A percentile compares a stretch with the other conserved stretches of the same genome.
Evolutionary conservation across 352 stramenopile genomes (phyloP).

Genomic region (Aphanomyces cochlioides): DNA sequence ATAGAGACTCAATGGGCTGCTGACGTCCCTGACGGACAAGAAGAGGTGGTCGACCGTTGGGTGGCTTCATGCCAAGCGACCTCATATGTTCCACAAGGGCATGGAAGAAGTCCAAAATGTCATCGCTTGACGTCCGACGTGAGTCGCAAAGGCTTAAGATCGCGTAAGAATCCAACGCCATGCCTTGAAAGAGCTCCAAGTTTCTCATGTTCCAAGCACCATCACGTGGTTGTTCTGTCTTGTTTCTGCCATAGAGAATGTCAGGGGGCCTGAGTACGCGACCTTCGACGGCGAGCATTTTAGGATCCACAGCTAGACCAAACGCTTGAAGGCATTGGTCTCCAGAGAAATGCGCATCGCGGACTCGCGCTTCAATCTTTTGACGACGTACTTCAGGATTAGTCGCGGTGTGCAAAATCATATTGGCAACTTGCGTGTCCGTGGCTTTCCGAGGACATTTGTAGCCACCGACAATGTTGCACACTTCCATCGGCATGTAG

Average conservation of each 20-base stretch:
- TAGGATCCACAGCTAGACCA: constrained; percentile 48
- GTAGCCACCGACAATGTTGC: constrained; percentile 61
- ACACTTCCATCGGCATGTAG: constrained; percentile 83
- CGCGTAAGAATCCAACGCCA: constrained; percentile 45
- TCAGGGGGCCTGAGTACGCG: constrained; percentile 46
- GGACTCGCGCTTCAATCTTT: constrained; percentile 57
- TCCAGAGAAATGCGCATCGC: constrained; percentile 49
- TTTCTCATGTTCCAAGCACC: constrained; percentile 71
- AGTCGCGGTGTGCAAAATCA: constrained; percentile 72
- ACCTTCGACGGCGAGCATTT: constrained; percentile 51
- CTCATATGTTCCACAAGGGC: constrained; percentile 51
- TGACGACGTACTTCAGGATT: constrained; percentile 51
- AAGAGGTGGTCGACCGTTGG: constrained; percentile 41
- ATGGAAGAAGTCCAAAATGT: constrained; percentile 56
- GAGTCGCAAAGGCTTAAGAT: constrained; percentile 55
- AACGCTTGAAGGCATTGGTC: constrained; percentile 57
- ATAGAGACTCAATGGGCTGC: constrained; percentile 40
- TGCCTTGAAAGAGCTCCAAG: constrained; percentile 48
- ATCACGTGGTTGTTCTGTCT: constrained; percentile 54
- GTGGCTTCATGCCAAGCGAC: constrained; percentile 51
- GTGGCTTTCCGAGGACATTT: constrained; percentile 72
- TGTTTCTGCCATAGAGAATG: constrained; percentile 50
- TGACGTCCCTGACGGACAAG: constrained; percentile 40
- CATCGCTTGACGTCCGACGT: constrained; percentile 34
- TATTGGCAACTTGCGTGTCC: constrained; percentile 76